phyloP scores from a whole-genome alignment of 208 protist genomes.

The Jaenimonas drosophilae region DNA sequence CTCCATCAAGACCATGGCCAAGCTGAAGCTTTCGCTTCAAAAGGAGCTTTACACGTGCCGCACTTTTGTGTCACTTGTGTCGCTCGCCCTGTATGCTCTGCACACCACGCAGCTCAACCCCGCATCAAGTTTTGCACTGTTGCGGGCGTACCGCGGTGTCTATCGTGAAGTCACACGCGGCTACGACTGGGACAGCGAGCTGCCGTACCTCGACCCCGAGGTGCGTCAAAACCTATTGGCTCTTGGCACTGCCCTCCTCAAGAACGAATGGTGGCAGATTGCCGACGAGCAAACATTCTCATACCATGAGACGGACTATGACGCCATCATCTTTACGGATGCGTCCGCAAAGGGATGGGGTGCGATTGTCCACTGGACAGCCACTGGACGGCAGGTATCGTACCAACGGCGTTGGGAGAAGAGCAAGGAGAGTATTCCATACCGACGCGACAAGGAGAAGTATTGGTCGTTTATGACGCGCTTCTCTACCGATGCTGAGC shows the following conservation, averaged over 20 bases:
- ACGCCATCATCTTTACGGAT: neutral
- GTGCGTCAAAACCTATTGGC: neutral
- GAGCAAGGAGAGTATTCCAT: neutral
- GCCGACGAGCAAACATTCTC: neutral
- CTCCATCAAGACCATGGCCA: conserved; percentile 9
- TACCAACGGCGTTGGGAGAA: neutral
- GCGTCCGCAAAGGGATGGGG: conserved; percentile 1
- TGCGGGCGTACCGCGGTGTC: conserved; percentile 1
- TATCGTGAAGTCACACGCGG: neutral
- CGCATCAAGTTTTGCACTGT: neutral
- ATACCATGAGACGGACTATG: neutral
- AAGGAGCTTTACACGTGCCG: neutral
- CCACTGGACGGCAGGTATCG: neutral
- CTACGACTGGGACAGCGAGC: neutral
- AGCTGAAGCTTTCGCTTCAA: neutral
- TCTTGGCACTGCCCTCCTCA: neutral
- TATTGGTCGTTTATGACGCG: neutral
- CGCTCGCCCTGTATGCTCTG: neutral
- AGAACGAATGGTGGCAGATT: neutral
- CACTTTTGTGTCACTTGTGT: neutral
- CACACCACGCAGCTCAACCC: conserved; percentile 2
- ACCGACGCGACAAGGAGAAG: neutral
- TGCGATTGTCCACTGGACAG: neutral
- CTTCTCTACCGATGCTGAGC: neutral
- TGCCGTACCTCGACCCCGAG: conserved; percentile 1